Percentiles rank a stretch among this genome's conserved stretches.
Evolutionary conservation across 257 asterid genomes (phyloP).

Genomic region (Mitragyna speciosa): DNA sequence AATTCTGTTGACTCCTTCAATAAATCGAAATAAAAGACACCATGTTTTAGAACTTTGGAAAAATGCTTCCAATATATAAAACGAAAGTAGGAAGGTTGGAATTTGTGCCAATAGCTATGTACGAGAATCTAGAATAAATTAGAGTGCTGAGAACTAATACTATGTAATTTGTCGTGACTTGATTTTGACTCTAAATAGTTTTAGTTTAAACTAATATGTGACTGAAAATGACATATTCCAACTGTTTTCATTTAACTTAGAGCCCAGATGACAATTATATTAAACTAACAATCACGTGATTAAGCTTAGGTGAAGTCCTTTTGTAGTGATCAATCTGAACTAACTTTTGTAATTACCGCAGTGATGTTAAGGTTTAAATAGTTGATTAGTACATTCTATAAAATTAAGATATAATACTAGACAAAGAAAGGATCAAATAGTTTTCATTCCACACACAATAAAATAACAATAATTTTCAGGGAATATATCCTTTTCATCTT

Average conservation of each 20-base stretch:
- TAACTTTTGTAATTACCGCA: background rate
- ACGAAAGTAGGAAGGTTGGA: background rate
- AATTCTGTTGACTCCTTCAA: background rate
- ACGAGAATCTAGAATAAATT: background rate
- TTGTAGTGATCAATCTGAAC: background rate
- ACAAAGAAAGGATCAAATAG: background rate
- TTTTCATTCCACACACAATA: background rate
- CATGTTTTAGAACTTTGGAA: background rate
- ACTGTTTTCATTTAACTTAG: background rate
- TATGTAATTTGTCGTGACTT: background rate
- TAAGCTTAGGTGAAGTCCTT: background rate
- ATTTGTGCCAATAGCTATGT: background rate
- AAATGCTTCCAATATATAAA: background rate
- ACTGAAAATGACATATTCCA: background rate
- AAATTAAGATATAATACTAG: background rate
- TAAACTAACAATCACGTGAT: background rate
- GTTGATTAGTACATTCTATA: background rate
- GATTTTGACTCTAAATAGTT: background rate
- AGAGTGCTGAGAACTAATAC: background rate
- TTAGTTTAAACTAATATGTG: background rate
- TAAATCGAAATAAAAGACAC: too few species aligned
- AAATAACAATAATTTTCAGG: background rate
- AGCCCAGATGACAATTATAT: background rate
- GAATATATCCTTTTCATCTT: background rate
- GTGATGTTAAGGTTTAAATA: background rate